Conservation (phyloP, 352 stramenopile genomes). For the Globisporangium abappressorium region DNA sequence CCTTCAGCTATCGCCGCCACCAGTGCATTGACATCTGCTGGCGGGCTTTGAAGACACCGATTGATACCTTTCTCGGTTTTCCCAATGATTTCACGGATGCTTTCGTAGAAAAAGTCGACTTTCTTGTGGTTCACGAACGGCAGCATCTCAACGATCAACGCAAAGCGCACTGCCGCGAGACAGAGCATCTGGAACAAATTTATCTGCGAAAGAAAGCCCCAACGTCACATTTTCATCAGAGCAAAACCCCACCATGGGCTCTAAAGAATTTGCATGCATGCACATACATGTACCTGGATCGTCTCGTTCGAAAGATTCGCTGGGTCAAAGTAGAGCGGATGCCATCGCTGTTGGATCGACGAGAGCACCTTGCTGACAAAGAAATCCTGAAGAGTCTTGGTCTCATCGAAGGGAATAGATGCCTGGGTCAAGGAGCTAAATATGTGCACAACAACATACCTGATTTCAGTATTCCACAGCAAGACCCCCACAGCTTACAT, state of each 20-base stretch:
- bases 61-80: slow-evolving; percentile 52
- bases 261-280: not conserved
- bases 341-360: slow-evolving; percentile 64
- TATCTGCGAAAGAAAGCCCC: slow-evolving; percentile 18
- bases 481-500: slow-evolving; percentile 17
- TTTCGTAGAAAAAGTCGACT: slow-evolving; percentile 41
- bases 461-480: not conserved
- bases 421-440: slow-evolving; percentile 27
- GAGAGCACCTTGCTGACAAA: slow-evolving; percentile 69
- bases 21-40: not conserved
- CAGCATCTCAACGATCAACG: slow-evolving; percentile 48
- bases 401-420: slow-evolving; percentile 61
- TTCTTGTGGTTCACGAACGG: slow-evolving; percentile 39
- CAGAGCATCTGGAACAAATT: slow-evolving; percentile 64
- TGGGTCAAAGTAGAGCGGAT: slow-evolving; percentile 61
- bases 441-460: slow-evolving; percentile 5
- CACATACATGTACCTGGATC: slow-evolving; percentile 37
- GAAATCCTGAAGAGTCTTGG: slow-evolving; percentile 40
- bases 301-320: slow-evolving; percentile 34
- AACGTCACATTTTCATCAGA: slow-evolving; percentile 3
- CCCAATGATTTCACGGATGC: slow-evolving; percentile 30
- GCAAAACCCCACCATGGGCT: not conserved
- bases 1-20: not conserved
- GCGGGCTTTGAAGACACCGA: slow-evolving; percentile 25
- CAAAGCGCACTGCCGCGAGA: slow-evolving; percentile 49